Conservation (phyloP, 2,329 filamentous ascomycete species). For the Aspergillus sp. region DNA sequence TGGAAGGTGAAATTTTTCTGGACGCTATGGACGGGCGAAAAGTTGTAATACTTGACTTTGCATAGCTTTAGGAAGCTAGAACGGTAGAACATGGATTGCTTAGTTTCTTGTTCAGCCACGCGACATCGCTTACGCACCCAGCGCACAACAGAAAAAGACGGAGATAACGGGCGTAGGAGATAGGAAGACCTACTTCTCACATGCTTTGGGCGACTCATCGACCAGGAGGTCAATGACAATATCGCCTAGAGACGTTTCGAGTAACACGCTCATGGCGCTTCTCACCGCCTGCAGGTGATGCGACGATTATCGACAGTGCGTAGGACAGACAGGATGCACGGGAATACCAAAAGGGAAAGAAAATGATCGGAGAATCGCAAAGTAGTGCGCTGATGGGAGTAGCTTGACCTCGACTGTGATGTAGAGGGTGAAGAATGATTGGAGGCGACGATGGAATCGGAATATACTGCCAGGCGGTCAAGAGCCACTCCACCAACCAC, state of each 20-base stretch:
- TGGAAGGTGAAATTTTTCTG: constrained; percentile 97
- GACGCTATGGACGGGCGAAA: constrained; percentile 84
- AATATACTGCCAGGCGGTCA: neutral
- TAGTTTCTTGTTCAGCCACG: constrained; percentile 57
- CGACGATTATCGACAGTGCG: constrained; percentile 14
- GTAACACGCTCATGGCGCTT: constrained; percentile 75
- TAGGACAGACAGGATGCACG: constrained; percentile 6
- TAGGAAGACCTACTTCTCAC: constrained; percentile 71
- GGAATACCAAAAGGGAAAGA: neutral
- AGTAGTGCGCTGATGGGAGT: neutral
- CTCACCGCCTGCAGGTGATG: constrained; percentile 11
- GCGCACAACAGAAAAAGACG: constrained; percentile 1
- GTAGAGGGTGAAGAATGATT: neutral
- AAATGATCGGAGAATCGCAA: neutral
- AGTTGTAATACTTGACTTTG: constrained; percentile 99
- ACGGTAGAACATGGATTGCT: constrained; percentile 42
- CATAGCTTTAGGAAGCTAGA: constrained; percentile 93
- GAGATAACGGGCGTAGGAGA: constrained; percentile 32
- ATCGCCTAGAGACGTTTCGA: constrained; percentile 91
- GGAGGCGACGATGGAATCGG: neutral
- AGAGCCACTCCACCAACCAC: too few relatives aligned
- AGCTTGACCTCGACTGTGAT: neutral
- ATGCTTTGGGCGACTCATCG: constrained; percentile 84
- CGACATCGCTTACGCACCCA: constrained; percentile 25
- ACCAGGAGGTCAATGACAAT: constrained; percentile 91